A percentile compares a stretch with the other conserved stretches of the same genome.
These are phyloP conservation scores for Pseudopyrenochaeta lycopersici DNA, from an alignment of 2,329 filamentous ascomycete genomes.

Conservation along the genomic window DNA sequence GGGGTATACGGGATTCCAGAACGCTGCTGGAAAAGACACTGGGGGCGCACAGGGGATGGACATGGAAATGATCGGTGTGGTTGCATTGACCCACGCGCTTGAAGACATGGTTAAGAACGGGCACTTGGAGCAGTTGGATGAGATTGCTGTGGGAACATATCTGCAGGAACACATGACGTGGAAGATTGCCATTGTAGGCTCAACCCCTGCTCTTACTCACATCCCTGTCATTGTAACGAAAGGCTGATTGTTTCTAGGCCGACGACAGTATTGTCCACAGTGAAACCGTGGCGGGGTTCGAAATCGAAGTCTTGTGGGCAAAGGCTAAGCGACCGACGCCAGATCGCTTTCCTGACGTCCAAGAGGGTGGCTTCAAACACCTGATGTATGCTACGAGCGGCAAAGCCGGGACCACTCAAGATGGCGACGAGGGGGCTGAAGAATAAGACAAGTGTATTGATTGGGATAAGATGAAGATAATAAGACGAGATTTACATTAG, in stretches of 20 bases:
- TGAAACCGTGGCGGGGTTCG: conserved; percentile 47
- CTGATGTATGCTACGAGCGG: too few species aligned
- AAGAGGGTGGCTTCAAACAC: conserved; percentile 9
- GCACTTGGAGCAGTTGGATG: conserved; percentile 41
- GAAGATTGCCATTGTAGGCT: conserved; percentile 22
- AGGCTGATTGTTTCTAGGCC: too few species aligned
- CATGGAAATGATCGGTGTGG: conserved; percentile 44
- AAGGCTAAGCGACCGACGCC: conserved; percentile 48
- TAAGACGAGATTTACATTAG: too few species aligned
- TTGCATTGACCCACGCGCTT: conserved; percentile 57
- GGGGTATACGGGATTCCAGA: conserved; percentile 64
- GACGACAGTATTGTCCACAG: background rate
- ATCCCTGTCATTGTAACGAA: too few species aligned
- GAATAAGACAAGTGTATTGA: too few species aligned
- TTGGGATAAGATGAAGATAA: too few species aligned
- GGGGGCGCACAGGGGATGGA: conserved; percentile 6
- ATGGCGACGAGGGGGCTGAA: too few species aligned
- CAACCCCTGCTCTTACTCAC: conserved; percentile 26
- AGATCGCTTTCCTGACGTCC: conserved; percentile 20
- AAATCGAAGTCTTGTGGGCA: conserved; percentile 51
- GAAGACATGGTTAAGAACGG: conserved; percentile 43
- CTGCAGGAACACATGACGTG: conserved; percentile 33
- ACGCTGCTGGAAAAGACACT: conserved; percentile 29
- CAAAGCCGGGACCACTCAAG: too few species aligned
- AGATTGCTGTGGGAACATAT: conserved; percentile 29